phyloP scores from a whole-genome alignment of 768 basidiomycete genomes.

The Pisolithus albus region DNA sequence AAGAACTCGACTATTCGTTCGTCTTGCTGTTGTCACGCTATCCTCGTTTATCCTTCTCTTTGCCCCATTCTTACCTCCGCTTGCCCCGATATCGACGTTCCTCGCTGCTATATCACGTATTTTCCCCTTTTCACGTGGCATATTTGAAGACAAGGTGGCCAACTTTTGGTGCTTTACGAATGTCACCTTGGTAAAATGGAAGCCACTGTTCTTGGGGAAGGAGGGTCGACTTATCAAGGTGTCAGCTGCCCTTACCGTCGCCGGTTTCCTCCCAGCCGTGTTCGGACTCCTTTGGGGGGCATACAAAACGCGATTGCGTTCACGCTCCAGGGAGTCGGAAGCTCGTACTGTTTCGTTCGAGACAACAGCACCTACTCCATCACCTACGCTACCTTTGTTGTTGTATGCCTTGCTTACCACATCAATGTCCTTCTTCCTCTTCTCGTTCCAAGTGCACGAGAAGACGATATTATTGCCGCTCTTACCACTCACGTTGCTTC shows the following conservation, averaged over 20 bases:
- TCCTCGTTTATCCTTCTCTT: conserved; percentile 66
- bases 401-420: conserved; percentile 75
- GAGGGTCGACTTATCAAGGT: conserved; percentile 52
- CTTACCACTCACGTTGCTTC: conserved; percentile 73
- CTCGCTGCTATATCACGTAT: conserved; percentile 70
- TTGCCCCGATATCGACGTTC: conserved; percentile 44
- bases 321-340: neutral
- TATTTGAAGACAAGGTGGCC: conserved; percentile 95
- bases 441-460: conserved; percentile 96
- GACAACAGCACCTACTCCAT: conserved; percentile 19
- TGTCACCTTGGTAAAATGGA: conserved; percentile 78
- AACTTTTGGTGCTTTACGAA: conserved; percentile 97
- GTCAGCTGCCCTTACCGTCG: conserved; percentile 57
- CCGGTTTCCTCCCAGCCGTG: conserved; percentile 65
- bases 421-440: conserved; percentile 90
- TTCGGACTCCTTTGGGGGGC: conserved; percentile 36
- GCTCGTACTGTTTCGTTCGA: neutral
- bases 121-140: conserved; percentile 85
- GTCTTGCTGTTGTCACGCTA: conserved; percentile 56
- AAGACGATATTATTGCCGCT: conserved; percentile 86
- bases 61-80: conserved; percentile 70
- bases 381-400: conserved; percentile 60
- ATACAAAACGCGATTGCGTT: conserved; percentile 22
- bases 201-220: conserved; percentile 32
- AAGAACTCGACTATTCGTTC: conserved; percentile 52